Conservation (phyloP, 306 rosid species). For the Dicorynia guianensis region DNA sequence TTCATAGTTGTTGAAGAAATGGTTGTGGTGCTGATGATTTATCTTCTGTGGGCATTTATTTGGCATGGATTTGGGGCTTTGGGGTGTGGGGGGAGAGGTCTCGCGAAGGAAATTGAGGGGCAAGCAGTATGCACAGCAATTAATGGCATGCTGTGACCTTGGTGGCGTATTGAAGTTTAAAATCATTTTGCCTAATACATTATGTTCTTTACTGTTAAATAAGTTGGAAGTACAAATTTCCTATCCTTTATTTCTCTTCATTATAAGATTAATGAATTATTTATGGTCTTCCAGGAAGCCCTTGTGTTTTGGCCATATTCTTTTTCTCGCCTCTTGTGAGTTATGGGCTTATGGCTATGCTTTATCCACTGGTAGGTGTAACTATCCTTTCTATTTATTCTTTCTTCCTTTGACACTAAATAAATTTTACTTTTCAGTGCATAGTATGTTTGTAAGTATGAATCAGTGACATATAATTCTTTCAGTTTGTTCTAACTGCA, state of each 20-base stretch:
- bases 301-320: slow-evolving; percentile 84
- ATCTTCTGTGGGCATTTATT: too few species aligned
- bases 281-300: slow-evolving; percentile 78
- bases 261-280: slow-evolving; percentile 38
- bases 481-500: slow-evolving; percentile 94
- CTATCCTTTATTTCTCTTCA: slow-evolving; percentile 33
- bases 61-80: too few species aligned
- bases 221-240: slow-evolving; percentile 11
- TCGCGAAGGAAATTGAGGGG: too few species aligned
- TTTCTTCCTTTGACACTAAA: slow-evolving; percentile 20
- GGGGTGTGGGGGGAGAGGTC: too few species aligned
- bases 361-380: slow-evolving; percentile 79
- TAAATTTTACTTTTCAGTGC: background rate
- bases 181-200: background rate
- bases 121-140: slow-evolving; percentile 15
- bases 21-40: too few species aligned
- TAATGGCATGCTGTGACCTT: slow-evolving; percentile 29
- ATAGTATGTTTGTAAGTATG: slow-evolving; percentile 23
- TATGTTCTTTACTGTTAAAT: slow-evolving; percentile 23
- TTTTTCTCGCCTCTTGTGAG: slow-evolving; percentile 89
- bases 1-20: too few species aligned
- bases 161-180: slow-evolving; percentile 16
- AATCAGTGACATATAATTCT: slow-evolving; percentile 25
- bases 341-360: slow-evolving; percentile 88
- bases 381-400: slow-evolving; percentile 29